Evolutionary conservation across 2,329 filamentous ascomycete species (phyloP), one percentile per base, ranked within the genome.

Genomic region (Arthroderma sp.): DNA sequence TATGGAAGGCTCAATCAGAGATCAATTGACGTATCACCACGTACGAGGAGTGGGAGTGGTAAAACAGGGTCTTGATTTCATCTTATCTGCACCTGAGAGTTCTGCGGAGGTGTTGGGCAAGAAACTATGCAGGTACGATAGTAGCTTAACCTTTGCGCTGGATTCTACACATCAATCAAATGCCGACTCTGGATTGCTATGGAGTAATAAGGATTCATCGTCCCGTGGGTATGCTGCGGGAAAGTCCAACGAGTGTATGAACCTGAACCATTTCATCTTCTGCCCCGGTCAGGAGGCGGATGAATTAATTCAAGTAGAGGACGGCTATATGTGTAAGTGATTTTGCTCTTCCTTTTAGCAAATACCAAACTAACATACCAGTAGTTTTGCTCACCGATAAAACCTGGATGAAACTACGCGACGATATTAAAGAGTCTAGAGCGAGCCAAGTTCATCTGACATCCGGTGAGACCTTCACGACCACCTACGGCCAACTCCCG

Each of bases 271-370:
- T 40, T 43, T 48, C 29, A 40, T 44, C 10, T 48, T 48, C 28
- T 48, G 43, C 15, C 47, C 47, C 3, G 37, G 44, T n/a, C 47
- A 48, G 15, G 11, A 48, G 28, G 22, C 32, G 10, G 40, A 48
- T 11, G 44, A 46, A 27, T 44, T 48, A 15, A 33, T 38, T 5
- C 28, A 46, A 33, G 27, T 46, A 9, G 47, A 48, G 31, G 47
- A 48, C 11, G 47, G 47, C 3, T 48, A 42, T 37, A 43, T 48
- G 33, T 43, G 47, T 48, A 43, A 34, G 44, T 38, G 6, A 36
- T 34, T 7, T 38, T 37, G 0, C 11, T 34, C 32, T 2, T 11
- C 3, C 7, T n/a, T n/a, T 9, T 7, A 41, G 22, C 27, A 34
- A 29, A 29, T 11, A 29, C 22, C 8, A 11, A 44, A 29, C 15